These are phyloP conservation scores for Pezicula rhizophila DNA, from an alignment of 2,329 filamentous ascomycete genomes.

Conservation along the genomic window DNA sequence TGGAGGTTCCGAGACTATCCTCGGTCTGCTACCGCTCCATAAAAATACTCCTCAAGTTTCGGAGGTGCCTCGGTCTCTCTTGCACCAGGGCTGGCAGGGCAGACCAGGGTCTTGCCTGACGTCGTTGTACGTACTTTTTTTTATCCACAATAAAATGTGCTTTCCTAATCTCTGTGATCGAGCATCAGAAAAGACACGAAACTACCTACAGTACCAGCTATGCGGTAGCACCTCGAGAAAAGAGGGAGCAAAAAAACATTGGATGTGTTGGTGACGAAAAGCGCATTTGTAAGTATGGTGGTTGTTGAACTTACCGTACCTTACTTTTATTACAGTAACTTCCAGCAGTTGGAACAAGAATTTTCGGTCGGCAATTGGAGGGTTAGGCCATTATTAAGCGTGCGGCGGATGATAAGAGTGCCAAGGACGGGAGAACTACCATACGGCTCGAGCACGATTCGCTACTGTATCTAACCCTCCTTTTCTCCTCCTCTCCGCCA, in stretches of 20 bases:
- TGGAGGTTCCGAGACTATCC: not conserved
- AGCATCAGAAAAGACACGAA: not conserved
- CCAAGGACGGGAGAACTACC: not conserved
- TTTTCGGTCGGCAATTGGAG: no score
- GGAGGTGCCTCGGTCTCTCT: not conserved
- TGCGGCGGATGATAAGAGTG: not conserved
- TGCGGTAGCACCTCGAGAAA: no score
- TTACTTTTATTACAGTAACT: no score
- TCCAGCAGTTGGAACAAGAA: no score
- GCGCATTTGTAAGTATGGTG: no score
- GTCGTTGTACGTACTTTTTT: not conserved
- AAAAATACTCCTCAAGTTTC: not conserved
- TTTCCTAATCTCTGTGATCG: not conserved
- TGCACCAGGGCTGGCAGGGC: no score
- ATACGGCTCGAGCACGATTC: not conserved
- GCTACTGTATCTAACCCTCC: not conserved
- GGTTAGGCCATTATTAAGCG: not conserved
- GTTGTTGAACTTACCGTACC: no score
- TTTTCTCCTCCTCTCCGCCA: not conserved
- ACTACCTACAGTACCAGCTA: not conserved
- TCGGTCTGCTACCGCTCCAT: not conserved
- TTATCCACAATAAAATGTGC: not conserved
- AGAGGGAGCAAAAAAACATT: no score
- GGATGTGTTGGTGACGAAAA: no score
- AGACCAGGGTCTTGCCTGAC: not conserved